Conservation (phyloP, 106 monocot species). For the Amphibolis antarctica region DNA sequence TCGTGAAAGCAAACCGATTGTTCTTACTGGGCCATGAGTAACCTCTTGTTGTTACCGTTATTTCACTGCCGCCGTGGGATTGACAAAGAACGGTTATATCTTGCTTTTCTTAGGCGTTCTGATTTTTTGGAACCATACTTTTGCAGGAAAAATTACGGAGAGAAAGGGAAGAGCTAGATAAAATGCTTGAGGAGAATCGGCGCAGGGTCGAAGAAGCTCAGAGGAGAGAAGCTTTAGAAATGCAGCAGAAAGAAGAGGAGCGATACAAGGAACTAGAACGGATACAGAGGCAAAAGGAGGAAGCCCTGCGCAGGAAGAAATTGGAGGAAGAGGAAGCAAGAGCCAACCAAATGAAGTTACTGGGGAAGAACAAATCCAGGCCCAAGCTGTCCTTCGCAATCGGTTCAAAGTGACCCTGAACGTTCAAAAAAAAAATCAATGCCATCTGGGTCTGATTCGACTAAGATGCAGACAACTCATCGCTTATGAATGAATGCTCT, state of each 20-base stretch:
- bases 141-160: conserved; percentile 72
- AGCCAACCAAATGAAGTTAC: conserved; percentile 80
- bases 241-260: conserved; percentile 82
- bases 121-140: neutral
- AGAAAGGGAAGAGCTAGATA: conserved; percentile 85
- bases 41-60: too few species aligned
- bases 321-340: conserved; percentile 80
- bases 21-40: too few species aligned
- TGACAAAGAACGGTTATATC: too few species aligned
- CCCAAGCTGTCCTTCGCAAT: conserved; percentile 83
- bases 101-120: neutral
- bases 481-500: too few species aligned
- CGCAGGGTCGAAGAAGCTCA: conserved; percentile 83
- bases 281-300: conserved; percentile 79
- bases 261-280: conserved; percentile 73
- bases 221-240: conserved; percentile 71
- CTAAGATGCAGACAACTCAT: too few species aligned
- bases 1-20: too few species aligned
- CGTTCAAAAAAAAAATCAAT: neutral
- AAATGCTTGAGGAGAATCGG: conserved; percentile 83
- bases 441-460: neutral
- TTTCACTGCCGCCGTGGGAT: too few species aligned
- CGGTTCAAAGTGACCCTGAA: conserved; percentile 49
- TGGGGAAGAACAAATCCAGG: conserved; percentile 90
- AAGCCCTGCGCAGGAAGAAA: conserved; percentile 80